Percentiles rank a stretch among this genome's conserved stretches.
phyloP scores from a whole-genome alignment of 768 basidiomycete species.

The Pleurotus pulmonarius region DNA sequence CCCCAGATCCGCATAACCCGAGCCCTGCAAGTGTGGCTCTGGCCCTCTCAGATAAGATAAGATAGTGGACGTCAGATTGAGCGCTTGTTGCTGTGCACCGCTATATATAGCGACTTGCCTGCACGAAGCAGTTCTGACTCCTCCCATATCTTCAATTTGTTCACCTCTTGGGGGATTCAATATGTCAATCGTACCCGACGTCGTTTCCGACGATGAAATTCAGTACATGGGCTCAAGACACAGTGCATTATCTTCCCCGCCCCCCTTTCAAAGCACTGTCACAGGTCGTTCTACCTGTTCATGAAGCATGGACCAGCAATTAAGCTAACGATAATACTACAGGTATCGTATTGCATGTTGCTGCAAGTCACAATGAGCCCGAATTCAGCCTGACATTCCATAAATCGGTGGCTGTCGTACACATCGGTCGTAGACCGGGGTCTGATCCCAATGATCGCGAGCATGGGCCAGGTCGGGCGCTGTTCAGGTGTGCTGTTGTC shows the following conservation, averaged over 20 bases:
- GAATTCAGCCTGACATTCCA: constrained; percentile 48
- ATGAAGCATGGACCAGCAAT: no score
- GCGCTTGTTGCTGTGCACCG: background rate
- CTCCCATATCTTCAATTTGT: background rate
- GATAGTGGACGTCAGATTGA: no score
- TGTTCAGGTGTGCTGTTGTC: constrained; percentile 76
- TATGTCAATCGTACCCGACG: constrained; percentile 13
- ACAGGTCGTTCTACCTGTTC: constrained; percentile 25
- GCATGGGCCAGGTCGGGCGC: constrained; percentile 42
- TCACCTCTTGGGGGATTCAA: background rate
- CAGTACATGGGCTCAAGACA: constrained; percentile 49
- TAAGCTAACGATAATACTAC: constrained; percentile 9
- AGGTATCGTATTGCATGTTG: constrained; percentile 62
- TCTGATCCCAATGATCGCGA: constrained; percentile 32
- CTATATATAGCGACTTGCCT: constrained; percentile 1
- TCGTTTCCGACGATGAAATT: constrained; percentile 49
- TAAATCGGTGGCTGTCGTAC: constrained; percentile 47
- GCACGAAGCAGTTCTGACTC: background rate
- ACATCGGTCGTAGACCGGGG: constrained; percentile 67
- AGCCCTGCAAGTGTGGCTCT: no score
- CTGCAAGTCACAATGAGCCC: constrained; percentile 38
- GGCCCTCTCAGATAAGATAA: no score
- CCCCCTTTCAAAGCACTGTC: constrained; percentile 38
- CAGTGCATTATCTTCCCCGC: constrained; percentile 12
- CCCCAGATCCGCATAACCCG: no score